Conservation (phyloP, 768 basidiomycete species). For the Cystofilobasidium capitatum region DNA sequence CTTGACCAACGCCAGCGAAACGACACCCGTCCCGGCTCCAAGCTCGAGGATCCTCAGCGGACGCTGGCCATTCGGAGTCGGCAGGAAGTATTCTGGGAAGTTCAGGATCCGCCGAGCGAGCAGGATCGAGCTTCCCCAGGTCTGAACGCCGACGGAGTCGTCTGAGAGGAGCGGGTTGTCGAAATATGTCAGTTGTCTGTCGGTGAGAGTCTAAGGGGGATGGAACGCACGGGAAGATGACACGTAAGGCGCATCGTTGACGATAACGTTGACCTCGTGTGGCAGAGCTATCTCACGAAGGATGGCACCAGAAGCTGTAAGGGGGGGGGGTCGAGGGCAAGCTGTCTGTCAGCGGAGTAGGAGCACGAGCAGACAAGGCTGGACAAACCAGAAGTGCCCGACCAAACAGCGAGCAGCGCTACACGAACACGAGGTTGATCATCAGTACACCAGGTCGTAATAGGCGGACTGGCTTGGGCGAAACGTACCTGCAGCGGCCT, state of each 20-base stretch:
- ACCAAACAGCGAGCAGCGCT: constrained; percentile 30
- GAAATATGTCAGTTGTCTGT: neutral
- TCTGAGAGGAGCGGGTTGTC: neutral
- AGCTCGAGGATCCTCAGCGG: constrained; percentile 55
- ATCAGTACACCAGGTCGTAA: too few species aligned
- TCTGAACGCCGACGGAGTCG: constrained; percentile 51
- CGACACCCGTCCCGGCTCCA: constrained; percentile 74
- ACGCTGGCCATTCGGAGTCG: neutral
- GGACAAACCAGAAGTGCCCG: constrained; percentile 23
- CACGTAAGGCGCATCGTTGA: constrained; percentile 27
- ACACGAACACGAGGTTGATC: too few species aligned
- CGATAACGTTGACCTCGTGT: constrained; percentile 13
- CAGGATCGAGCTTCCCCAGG: constrained; percentile 70
- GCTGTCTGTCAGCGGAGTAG: neutral
- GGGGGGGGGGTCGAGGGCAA: neutral
- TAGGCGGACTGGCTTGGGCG: too few species aligned
- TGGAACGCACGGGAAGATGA: constrained; percentile 10
- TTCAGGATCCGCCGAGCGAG: constrained; percentile 56
- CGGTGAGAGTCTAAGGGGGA: neutral
- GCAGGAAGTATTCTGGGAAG: constrained; percentile 43
- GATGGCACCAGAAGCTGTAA: constrained; percentile 23
- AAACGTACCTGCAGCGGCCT: constrained; percentile 51
- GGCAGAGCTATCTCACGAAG: constrained; percentile 16
- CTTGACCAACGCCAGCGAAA: constrained; percentile 57
- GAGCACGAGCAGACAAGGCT: constrained; percentile 36